phyloP scores from a whole-genome alignment of 2,329 filamentous ascomycete genomes.

The Cytospora mali region DNA sequence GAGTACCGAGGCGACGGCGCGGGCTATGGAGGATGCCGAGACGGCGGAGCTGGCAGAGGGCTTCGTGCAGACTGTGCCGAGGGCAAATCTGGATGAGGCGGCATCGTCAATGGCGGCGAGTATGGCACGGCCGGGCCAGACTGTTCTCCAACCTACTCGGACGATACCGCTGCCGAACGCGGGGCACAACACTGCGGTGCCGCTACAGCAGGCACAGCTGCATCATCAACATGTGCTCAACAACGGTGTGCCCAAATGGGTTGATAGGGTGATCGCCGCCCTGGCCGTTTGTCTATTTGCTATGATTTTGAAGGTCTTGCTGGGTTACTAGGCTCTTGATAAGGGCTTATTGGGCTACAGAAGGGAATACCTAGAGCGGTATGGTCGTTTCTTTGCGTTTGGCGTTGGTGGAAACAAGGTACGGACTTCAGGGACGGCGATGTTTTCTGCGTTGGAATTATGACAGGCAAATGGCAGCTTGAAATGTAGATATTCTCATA shows the following conservation, averaged over 20 bases:
- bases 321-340: constrained; percentile 15
- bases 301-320: constrained; percentile 65
- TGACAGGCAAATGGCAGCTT: background rate
- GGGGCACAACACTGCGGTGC: constrained; percentile 21
- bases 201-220: constrained; percentile 23
- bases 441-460: background rate
- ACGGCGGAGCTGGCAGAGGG: constrained; percentile 58
- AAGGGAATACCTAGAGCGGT: background rate
- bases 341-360: background rate
- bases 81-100: constrained; percentile 25
- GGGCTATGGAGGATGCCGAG: constrained; percentile 42
- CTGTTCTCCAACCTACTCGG: constrained; percentile 39
- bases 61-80: constrained; percentile 55
- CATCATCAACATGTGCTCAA: constrained; percentile 23
- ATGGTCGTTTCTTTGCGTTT: background rate
- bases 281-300: constrained; percentile 70
- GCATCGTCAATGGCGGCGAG: constrained; percentile 26
- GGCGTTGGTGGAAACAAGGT: background rate
- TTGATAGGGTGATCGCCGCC: constrained; percentile 79
- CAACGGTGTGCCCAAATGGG: constrained; percentile 68
- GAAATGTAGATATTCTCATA: background rate
- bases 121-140: constrained; percentile 33
- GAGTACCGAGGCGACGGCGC: constrained; percentile 24
- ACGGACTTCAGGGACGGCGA: background rate
- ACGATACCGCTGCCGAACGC: constrained; percentile 38